phyloP scores from a whole-genome alignment of 2,329 filamentous ascomycete genomes.

The Rachicladosporium sp. region DNA sequence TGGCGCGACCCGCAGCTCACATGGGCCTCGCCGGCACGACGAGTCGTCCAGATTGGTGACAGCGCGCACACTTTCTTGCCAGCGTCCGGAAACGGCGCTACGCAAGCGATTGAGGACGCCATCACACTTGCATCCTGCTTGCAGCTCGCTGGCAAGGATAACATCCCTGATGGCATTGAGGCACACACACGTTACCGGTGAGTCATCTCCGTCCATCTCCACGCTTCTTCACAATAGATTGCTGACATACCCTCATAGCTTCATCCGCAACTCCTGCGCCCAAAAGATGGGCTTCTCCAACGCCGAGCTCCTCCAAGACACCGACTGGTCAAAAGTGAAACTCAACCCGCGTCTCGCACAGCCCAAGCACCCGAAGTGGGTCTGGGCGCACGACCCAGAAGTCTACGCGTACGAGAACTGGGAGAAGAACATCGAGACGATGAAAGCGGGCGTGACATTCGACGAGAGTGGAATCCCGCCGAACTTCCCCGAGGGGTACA shows the following conservation, averaged over 20 bases:
- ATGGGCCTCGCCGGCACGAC: slow-evolving; percentile 38
- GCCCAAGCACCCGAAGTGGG: slow-evolving; percentile 7
- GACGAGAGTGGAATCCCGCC: slow-evolving; percentile 27
- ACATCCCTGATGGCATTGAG: slow-evolving; percentile 19
- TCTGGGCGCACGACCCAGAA: slow-evolving; percentile 12
- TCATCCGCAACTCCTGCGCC: slow-evolving; percentile 11
- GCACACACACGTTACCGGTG: slow-evolving; percentile 23
- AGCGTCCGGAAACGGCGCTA: slow-evolving; percentile 41
- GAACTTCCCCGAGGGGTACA: slow-evolving; percentile 27
- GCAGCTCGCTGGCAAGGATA: slow-evolving; percentile 30
- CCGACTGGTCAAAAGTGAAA: slow-evolving; percentile 5
- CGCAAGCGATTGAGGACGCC: slow-evolving; percentile 42
- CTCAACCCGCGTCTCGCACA: slow-evolving; percentile 4
- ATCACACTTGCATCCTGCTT: slow-evolving; percentile 35
- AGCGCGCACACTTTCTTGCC: slow-evolving; percentile 43
- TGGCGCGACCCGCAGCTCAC: slow-evolving; percentile 41
- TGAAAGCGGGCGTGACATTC: slow-evolving; percentile 28
- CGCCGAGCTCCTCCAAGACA: slow-evolving; percentile 5
- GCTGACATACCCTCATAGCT: background rate
- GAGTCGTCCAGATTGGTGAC: slow-evolving; percentile 41
- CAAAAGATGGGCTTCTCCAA: slow-evolving; percentile 14
- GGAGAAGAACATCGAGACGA: slow-evolving; percentile 20
- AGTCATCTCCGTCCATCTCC: slow-evolving; percentile 16
- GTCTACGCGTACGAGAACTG: slow-evolving; percentile 11
- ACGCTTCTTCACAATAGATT: background rate